These are phyloP conservation scores for Aspergillus conjunctus DNA, from an alignment of 495 filamentous ascomycete species.

Conservation along the genomic window DNA sequence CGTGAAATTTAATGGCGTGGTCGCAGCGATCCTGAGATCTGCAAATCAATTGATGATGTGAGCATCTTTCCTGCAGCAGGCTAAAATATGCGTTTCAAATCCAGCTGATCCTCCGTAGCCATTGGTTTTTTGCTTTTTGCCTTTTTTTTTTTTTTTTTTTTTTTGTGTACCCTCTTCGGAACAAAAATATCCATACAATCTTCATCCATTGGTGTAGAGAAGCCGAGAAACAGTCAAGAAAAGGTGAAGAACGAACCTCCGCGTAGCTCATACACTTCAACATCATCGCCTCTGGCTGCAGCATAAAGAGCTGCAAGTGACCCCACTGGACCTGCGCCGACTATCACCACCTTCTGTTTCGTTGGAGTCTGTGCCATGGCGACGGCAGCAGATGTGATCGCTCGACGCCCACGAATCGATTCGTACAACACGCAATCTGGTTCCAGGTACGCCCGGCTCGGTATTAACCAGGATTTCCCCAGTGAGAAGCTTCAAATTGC, in stretches of 20 bases:
- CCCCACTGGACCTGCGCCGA: conserved; percentile 92
- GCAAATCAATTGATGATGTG: conserved; percentile 7
- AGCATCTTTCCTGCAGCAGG: conserved; percentile 4
- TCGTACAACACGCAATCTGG: conserved; percentile 2
- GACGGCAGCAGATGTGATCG: background rate
- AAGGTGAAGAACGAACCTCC: conserved; percentile 63
- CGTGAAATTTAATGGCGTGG: conserved; percentile 89
- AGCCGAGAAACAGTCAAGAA: background rate
- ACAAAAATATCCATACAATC: too few species aligned
- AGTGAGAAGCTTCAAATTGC: conserved; percentile 3
- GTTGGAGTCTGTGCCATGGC: conserved; percentile 20
- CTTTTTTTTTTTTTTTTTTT: background rate
- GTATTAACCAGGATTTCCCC: conserved; percentile 2
- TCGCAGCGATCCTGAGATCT: conserved; percentile 87
- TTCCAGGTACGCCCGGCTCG: background rate
- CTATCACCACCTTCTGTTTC: conserved; percentile 73
- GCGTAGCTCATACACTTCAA: conserved; percentile 93
- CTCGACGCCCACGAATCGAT: background rate
- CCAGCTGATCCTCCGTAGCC: background rate
- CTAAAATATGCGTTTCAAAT: background rate
- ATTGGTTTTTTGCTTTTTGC: background rate
- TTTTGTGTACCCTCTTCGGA: background rate
- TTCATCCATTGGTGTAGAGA: background rate
- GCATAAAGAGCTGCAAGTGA: conserved; percentile 92
- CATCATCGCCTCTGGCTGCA: conserved; percentile 78